Evolutionary conservation across 2,329 filamentous ascomycete species (phyloP).

Genomic region (Pseudocercospora pini-densiflorae): DNA sequence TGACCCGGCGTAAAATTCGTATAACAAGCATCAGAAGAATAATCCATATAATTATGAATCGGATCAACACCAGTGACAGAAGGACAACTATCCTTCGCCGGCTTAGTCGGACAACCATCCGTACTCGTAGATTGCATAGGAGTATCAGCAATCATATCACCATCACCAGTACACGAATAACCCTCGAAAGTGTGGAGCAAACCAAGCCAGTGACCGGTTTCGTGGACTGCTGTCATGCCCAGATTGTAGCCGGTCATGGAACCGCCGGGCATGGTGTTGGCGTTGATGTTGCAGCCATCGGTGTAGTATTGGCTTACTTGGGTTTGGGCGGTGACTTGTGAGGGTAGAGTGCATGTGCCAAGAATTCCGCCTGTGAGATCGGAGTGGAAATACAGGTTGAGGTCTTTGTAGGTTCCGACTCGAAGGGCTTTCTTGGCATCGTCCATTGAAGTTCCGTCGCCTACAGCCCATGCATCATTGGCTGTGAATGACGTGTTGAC

Average conservation of each 20-base stretch:
- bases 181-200: conserved; percentile 54
- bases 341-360: conserved; percentile 59
- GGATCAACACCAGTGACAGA: conserved; percentile 52
- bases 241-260: conserved; percentile 54
- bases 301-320: conserved; percentile 46
- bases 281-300: conserved; percentile 63
- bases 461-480: conserved; percentile 60
- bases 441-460: conserved; percentile 50
- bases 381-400: conserved; percentile 66
- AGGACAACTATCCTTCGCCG: conserved; percentile 58
- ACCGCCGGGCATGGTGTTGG: conserved; percentile 61
- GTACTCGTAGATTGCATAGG: conserved; percentile 51
- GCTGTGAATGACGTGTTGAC: conserved; percentile 54
- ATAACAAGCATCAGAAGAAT: conserved; percentile 61
- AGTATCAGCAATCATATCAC: conserved; percentile 53
- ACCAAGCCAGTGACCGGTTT: conserved; percentile 55
- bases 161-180: conserved; percentile 48
- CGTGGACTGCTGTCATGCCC: conserved; percentile 54
- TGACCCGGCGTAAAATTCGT: conserved; percentile 57
- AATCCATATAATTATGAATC: conserved; percentile 66
- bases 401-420: conserved; percentile 56
- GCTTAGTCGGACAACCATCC: conserved; percentile 57
- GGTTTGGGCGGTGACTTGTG: conserved; percentile 43
- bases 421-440: conserved; percentile 60
- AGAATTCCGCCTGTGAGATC: conserved; percentile 55